These are phyloP conservation scores for Leccinum broughii DNA, from an alignment of 768 basidiomycete species.

Conservation along the genomic window DNA sequence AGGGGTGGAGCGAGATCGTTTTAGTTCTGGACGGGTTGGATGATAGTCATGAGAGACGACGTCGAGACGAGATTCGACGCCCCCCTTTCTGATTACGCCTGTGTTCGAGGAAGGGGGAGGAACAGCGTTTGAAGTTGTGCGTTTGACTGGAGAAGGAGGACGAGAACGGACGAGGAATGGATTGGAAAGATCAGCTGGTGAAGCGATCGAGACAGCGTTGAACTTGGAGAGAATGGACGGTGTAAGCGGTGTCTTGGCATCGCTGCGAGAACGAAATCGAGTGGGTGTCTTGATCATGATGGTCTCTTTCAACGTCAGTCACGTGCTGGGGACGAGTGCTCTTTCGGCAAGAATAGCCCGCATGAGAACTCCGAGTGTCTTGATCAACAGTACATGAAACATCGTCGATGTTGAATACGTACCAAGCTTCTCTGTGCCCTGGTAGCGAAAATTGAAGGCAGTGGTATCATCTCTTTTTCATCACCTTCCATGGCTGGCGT, in stretches of 20 bases:
- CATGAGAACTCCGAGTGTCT: too few relatives aligned
- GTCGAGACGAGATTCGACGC: slow-evolving; percentile 73
- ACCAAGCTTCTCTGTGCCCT: too few relatives aligned
- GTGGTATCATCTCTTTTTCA: too few relatives aligned
- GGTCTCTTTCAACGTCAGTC: too few relatives aligned
- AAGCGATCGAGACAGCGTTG: slow-evolving; percentile 37
- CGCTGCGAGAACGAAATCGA: slow-evolving; percentile 49
- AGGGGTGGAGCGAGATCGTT: slow-evolving; percentile 74
- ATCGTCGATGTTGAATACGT: too few relatives aligned
- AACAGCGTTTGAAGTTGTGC: slow-evolving; percentile 49
- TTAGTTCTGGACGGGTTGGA: slow-evolving; percentile 60
- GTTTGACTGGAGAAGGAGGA: slow-evolving; percentile 66
- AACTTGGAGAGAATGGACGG: slow-evolving; percentile 43
- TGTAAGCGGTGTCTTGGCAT: slow-evolving; percentile 49
- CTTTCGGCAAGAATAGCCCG: too few relatives aligned
- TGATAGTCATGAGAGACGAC: slow-evolving; percentile 78
- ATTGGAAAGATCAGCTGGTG: slow-evolving; percentile 54
- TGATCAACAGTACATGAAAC: too few relatives aligned
- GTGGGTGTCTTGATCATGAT: slow-evolving; percentile 38
- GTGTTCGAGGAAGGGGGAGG: slow-evolving; percentile 61
- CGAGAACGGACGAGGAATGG: slow-evolving; percentile 62
- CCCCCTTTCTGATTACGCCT: slow-evolving; percentile 74
- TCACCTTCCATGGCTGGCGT: too few relatives aligned
- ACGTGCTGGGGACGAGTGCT: too few relatives aligned
- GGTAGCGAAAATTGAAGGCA: too few relatives aligned